Base-by-base conservation (phyloP, 495 filamentous ascomycete genomes). In the Hypomontagnella submonticulosa region DNA sequence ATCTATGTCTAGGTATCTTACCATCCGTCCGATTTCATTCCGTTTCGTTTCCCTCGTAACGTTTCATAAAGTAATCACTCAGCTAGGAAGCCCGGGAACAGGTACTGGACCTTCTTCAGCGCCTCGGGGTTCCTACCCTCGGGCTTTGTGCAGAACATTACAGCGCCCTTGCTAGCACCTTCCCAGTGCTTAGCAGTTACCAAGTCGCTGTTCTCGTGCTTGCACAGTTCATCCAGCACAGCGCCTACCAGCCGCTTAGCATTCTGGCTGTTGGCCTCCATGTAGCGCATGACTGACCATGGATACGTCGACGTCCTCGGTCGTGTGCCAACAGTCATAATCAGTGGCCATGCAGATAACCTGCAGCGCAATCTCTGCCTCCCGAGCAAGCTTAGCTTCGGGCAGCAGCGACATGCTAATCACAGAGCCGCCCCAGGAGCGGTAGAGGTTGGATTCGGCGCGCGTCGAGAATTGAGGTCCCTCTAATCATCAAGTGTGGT, bases 271-370 rank as follows among this genome's bases (percentile, higher is more conserved):
- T 99, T 99, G 54, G 90, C 88, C 66, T 87, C 89, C 96, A 99
- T 99, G 76, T 97, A 89, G 42, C 86, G 90, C 89, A 97, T 94
- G 11, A 99, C 96, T 94, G 11, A 99, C 96, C 90, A 97, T 97
- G 73, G 91, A 91, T 6, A 99, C 95, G 61, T 90, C 93, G 33
- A 99, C 95, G 40, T 89, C 90, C 43, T 85, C 87, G 4, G 81
- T 81, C 30, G 76, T 79, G 73, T 91, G 90, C 95, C 95, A 98
- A 85, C 93, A 97, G 77, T 99, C 96, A 71, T 99, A 99, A 79
- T 99, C 95, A 18, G 95, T 99, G 23, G 90, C 89, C 96, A 99
- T 99, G 83, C 94, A 97, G 67, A 99, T 94, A 86, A 97, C 94
- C 80, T 94, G 92, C 73, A 97, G 97, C 12, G 89, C 90, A 65